A percentile compares a stretch with the other conserved stretches of the same genome.
Evolutionary conservation across 2,329 filamentous ascomycete species (phyloP).

Genomic region (Colletotrichum magnum): DNA sequence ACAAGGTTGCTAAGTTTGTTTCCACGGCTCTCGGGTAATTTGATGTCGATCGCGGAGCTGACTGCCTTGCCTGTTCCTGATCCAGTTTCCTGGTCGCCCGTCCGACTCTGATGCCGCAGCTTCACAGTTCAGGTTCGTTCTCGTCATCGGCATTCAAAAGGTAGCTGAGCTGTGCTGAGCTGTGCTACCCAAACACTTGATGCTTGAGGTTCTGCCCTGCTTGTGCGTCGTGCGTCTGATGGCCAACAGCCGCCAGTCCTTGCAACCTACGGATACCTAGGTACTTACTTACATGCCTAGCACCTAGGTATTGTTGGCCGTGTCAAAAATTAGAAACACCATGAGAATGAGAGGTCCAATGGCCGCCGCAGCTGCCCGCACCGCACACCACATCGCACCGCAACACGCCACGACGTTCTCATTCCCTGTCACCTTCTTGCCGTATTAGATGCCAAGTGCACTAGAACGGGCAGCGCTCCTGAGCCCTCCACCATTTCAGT

Average conservation of each 20-base stretch:
- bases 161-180: not conserved
- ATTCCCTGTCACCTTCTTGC: not conserved
- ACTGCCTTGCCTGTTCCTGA: not conserved
- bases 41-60: not conserved
- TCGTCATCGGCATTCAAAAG: constrained; percentile 22
- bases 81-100: too few species aligned
- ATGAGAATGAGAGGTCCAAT: constrained; percentile 10
- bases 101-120: too few species aligned
- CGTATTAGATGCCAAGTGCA: constrained; percentile 13
- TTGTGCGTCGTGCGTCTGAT: not conserved
- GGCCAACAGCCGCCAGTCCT: not conserved
- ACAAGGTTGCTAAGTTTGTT: not conserved
- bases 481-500: not conserved
- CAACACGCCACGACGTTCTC: not conserved
- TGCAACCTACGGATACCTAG: too few species aligned
- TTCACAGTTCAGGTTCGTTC: constrained; percentile 15
- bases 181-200: not conserved
- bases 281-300: too few species aligned
- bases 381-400: constrained; percentile 8
- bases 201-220: not conserved
- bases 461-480: not conserved
- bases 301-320: not conserved
- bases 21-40: constrained; percentile 14
- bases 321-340: constrained; percentile 33
- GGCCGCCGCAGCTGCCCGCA: constrained; percentile 16